These are phyloP conservation scores for Rosa chinensis DNA, from an alignment of 306 rosid species.

Conservation along the genomic window DNA sequence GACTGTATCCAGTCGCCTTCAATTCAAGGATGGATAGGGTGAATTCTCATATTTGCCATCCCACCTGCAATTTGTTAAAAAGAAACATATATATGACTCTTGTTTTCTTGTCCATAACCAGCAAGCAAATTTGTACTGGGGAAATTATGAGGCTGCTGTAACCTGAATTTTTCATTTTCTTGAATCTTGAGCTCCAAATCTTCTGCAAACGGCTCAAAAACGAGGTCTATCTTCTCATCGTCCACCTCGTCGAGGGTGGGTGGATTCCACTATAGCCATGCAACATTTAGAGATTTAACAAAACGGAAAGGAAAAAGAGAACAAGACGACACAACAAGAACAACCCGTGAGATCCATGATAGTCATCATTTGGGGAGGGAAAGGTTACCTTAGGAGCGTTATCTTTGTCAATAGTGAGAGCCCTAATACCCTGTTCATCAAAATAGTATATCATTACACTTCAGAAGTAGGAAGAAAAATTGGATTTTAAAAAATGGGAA, in stretches of 20 bases:
- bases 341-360: not conserved
- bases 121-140: not conserved
- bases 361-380: not conserved
- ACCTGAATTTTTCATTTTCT: conserved; percentile 63
- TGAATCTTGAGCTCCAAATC: conserved; percentile 79
- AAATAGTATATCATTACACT: conserved; percentile 31
- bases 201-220: conserved; percentile 57
- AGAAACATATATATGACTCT: not conserved
- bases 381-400: conserved; percentile 84
- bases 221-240: conserved; percentile 48
- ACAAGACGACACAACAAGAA: not conserved
- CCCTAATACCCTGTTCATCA: conserved; percentile 77
- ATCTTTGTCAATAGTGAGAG: conserved; percentile 91
- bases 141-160: conserved; percentile 11
- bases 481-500: not conserved
- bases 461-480: not conserved
- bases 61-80: conserved; percentile 59
- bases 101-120: not conserved
- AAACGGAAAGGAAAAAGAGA: not conserved
- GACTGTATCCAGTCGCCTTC: conserved; percentile 10
- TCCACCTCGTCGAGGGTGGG: conserved; percentile 58
- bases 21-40: conserved; percentile 41
- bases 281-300: not conserved
- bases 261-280: conserved; percentile 71
- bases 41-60: conserved; percentile 71